These are phyloP conservation scores for Vaccinium corymbosum DNA, from an alignment of 148 eudicot genomes.

Conservation along the genomic window DNA sequence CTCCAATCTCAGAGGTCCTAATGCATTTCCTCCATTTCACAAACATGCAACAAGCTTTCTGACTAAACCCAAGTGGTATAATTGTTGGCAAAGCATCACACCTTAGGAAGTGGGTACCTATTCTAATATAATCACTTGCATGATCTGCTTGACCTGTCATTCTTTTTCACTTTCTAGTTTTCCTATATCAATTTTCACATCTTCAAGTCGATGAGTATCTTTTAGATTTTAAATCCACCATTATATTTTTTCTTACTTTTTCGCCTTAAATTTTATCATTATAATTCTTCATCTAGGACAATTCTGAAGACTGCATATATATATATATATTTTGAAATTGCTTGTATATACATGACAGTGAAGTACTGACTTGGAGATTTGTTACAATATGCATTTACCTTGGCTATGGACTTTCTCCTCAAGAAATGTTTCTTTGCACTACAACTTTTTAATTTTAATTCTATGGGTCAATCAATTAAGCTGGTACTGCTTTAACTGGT, in stretches of 20 bases:
- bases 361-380: not conserved
- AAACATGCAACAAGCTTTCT: not conserved
- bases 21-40: not conserved
- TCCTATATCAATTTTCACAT: not conserved
- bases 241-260: not conserved
- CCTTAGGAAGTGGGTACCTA: not conserved
- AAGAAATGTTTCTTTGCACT: not conserved
- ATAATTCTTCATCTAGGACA: not conserved
- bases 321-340: not conserved
- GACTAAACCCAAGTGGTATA: constrained; percentile 4
- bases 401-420: not conserved
- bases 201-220: not conserved
- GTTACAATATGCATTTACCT: not conserved
- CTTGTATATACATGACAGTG: not conserved
- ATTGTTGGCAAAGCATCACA: not conserved
- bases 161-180: not conserved
- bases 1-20: not conserved
- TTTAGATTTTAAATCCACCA: not conserved
- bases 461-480: not conserved
- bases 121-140: not conserved
- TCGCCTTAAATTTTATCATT: not conserved
- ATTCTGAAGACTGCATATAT: not conserved
- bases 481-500: not conserved
- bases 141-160: constrained; percentile 3
- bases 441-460: not conserved